Conservation (phyloP, 345 rosid genomes). For the Boechera retrofracta region DNA sequence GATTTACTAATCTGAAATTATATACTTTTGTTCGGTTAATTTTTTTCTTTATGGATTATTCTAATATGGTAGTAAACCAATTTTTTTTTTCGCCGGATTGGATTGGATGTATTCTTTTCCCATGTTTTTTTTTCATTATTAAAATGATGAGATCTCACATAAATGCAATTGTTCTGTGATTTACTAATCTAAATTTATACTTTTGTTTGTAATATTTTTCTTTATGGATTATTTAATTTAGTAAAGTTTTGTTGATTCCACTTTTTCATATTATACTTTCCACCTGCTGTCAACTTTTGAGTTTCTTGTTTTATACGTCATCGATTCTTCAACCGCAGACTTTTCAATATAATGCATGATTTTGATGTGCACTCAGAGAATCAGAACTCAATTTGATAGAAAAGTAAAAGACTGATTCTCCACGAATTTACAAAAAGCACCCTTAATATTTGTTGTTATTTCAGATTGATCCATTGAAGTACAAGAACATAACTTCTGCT, state of each 20-base stretch:
- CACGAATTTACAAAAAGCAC: background rate
- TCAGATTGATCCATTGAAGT: slow-evolving; percentile 89
- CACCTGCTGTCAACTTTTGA: slow-evolving; percentile 20
- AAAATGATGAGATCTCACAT: too few relatives aligned
- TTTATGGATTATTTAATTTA: background rate
- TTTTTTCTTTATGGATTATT: too few relatives aligned
- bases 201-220: background rate
- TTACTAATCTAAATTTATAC: background rate
- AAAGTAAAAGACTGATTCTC: background rate
- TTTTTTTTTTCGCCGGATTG: too few relatives aligned
- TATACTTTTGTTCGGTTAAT: too few relatives aligned
- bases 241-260: slow-evolving; percentile 5
- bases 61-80: too few relatives aligned
- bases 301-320: slow-evolving; percentile 30
- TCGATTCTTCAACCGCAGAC: slow-evolving; percentile 26
- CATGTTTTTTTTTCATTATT: too few relatives aligned
- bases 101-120: too few relatives aligned
- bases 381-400: background rate
- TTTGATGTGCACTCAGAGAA: slow-evolving; percentile 9
- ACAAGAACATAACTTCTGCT: slow-evolving; percentile 77
- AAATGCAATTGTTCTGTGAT: background rate
- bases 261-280: background rate
- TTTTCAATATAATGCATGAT: background rate
- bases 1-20: too few relatives aligned
- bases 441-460: slow-evolving; percentile 19